phyloP scores from a whole-genome alignment of 2,329 filamentous ascomycete species.

The Trichoderma endophyticum region DNA sequence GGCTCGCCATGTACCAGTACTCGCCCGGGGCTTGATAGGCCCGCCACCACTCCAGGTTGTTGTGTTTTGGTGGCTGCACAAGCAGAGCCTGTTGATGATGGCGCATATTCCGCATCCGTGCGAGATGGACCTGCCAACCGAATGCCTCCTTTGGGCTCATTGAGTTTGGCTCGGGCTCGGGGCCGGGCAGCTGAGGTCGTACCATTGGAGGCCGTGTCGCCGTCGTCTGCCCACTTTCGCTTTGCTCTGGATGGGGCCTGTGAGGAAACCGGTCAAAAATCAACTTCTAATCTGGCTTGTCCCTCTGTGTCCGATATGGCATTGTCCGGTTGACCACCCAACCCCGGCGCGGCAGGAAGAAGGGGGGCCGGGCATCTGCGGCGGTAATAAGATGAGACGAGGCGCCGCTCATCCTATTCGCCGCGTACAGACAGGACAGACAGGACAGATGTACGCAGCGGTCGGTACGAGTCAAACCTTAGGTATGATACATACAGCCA shows the following conservation, averaged over 20 bases:
- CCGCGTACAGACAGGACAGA: background rate
- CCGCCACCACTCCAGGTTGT: background rate
- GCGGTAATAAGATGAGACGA: background rate
- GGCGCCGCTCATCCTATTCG: background rate
- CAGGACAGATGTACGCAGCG: background rate
- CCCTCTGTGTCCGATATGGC: background rate
- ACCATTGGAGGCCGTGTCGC: background rate
- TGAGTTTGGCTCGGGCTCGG: background rate
- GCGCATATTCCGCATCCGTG: background rate
- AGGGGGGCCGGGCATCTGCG: background rate
- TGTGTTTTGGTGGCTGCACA: background rate
- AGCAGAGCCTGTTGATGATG: background rate
- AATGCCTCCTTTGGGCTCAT: background rate
- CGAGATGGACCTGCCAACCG: background rate
- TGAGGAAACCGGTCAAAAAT: constrained; percentile 18
- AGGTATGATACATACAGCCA: background rate
- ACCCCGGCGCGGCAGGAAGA: constrained; percentile 4
- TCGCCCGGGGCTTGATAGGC: background rate
- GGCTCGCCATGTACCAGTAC: background rate
- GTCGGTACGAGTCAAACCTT: background rate
- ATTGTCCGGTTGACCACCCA: constrained; percentile 11
- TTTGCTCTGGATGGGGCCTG: constrained; percentile 5
- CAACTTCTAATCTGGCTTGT: background rate
- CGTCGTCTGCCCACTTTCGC: constrained; percentile 11
- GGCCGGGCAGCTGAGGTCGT: background rate